Conservation (phyloP, 208 protist species). For the Endotrypanum monterogeii region DNA sequence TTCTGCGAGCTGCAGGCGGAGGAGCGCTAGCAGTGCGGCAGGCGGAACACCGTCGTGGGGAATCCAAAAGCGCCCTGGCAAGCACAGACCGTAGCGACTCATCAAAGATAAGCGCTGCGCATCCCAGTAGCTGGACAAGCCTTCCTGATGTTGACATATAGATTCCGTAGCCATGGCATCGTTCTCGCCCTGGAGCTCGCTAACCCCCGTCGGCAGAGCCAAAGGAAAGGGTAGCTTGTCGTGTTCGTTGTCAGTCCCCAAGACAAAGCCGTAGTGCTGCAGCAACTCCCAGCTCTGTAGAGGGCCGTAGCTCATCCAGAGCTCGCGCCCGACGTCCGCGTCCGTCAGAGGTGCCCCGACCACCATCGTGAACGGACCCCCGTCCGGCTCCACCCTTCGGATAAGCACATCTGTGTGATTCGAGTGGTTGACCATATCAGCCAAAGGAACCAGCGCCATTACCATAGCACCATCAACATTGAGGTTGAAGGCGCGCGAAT, state of each 20-base stretch:
- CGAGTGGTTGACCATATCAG: constrained; percentile 92
- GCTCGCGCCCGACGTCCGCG: constrained; percentile 68
- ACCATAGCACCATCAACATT: constrained; percentile 75
- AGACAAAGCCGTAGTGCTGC: constrained; percentile 91
- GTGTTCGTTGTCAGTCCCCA: constrained; percentile 68
- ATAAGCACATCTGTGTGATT: constrained; percentile 81
- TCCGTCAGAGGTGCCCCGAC: constrained; percentile 62
- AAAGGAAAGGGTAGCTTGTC: constrained; percentile 88
- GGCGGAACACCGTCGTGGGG: constrained; percentile 51
- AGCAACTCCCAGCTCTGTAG: constrained; percentile 93
- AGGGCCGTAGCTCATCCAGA: constrained; percentile 94
- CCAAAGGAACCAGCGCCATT: constrained; percentile 75
- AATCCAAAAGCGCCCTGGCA: constrained; percentile 69
- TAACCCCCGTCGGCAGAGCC: constrained; percentile 15
- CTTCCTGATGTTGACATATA: not conserved
- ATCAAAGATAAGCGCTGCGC: constrained; percentile 49
- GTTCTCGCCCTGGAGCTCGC: not conserved
- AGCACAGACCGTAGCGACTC: constrained; percentile 46
- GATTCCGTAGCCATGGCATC: not conserved
- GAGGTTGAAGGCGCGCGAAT: constrained; percentile 90
- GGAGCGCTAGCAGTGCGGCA: constrained; percentile 66
- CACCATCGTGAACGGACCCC: constrained; percentile 83
- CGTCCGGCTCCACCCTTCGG: constrained; percentile 63
- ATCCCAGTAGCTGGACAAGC: constrained; percentile 39
- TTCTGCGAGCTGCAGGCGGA: constrained; percentile 77